phyloP scores from a whole-genome alignment of 805 yeast genomes.

The Nakazawaea ambrosiae region DNA sequence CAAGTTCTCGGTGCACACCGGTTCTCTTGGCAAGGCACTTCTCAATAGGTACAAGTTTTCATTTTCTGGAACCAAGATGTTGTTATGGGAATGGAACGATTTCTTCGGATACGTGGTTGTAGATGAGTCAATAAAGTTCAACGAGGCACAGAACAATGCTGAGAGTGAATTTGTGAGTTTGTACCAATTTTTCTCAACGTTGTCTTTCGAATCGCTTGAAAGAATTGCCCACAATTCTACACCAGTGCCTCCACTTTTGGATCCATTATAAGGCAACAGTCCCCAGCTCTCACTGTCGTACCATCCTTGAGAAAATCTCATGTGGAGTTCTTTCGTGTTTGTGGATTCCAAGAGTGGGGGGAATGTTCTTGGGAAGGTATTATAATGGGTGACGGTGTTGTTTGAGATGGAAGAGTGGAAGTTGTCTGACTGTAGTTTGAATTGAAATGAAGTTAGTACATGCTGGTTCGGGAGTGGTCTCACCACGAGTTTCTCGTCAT shows the following conservation, averaged over 20 bases:
- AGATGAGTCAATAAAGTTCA: slow-evolving; percentile 78
- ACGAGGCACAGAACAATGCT: slow-evolving; percentile 91
- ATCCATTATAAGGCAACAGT: slow-evolving; percentile 63
- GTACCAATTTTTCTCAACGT: slow-evolving; percentile 64
- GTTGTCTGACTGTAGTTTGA: slow-evolving; percentile 50
- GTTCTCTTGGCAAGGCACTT: slow-evolving; percentile 91
- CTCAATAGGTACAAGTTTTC: slow-evolving; percentile 48
- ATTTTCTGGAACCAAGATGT: slow-evolving; percentile 25
- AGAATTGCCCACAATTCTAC: slow-evolving; percentile 89
- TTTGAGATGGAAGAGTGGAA: slow-evolving; percentile 17
- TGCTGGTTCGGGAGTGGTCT: slow-evolving; percentile 71
- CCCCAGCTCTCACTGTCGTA: slow-evolving; percentile 94
- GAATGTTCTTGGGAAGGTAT: slow-evolving; percentile 71
- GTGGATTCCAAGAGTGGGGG: slow-evolving; percentile 70
- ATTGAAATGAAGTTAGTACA: slow-evolving; percentile 63
- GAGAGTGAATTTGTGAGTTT: slow-evolving; percentile 68
- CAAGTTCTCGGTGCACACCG: slow-evolving; percentile 92
- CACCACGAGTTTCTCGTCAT: slow-evolving; percentile 53
- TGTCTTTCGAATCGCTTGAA: slow-evolving; percentile 49
- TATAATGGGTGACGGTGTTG: slow-evolving; percentile 37
- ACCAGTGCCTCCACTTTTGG: slow-evolving; percentile 83
- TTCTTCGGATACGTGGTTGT: slow-evolving; percentile 64
- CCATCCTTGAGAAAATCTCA: slow-evolving; percentile 89
- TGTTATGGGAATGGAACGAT: slow-evolving; percentile 24
- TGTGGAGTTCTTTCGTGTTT: slow-evolving; percentile 66